Base-by-base conservation (phyloP, 768 basidiomycete genomes). In the Mycena olivaceomarginata region DNA sequence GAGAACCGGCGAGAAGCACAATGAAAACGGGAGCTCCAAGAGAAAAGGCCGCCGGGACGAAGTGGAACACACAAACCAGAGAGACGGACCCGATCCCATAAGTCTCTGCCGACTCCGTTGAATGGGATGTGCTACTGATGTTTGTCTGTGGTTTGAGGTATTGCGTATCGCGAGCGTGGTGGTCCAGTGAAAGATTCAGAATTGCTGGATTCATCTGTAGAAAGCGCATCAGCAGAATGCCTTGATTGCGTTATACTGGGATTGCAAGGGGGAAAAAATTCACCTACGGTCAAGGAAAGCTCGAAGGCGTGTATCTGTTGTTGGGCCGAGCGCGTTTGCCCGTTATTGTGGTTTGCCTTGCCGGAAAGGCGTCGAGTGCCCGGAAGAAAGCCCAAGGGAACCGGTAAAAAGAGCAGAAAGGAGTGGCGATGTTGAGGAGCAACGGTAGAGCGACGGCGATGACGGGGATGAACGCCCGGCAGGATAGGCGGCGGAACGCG, bases 81-180 rank as follows among this genome's bases (percentile, higher is more conserved):
- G 45, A 48, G 64, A 48, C 64, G 64, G 46, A 66, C 64, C 45
- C 48, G 62, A 41, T 63, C 62, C 15, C 37, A 63, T 63, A 63
- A 40, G 39, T 10, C 59, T 60, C 59, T 40, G 40, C 37, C 31
- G 62, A 63, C 39, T 63, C 62, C 11, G 62, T 63, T 40, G 62
- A 39, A 63, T 63, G 62, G 62, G 18, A 1, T 40, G 37, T 60
- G 59, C 31, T 22, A 18, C 39, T 41, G 62, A 63, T 63, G 39
- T 40, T 41, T 63, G 62, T 63, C 62, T 13, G 39, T 41, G 62
- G 62, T 63, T 20, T 20, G 62, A 63, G 62, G 40, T 63, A 63
- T 20, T 20, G 62, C 39, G 62, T 40, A 63, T 63, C 59, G 59
- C 12, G 59, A 63, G 62, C 62, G 62, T 63, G 62, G 62, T 39